Evolutionary conservation across 768 basidiomycete species (phyloP).

Genomic region (Lepiota brunneoincarnata): DNA sequence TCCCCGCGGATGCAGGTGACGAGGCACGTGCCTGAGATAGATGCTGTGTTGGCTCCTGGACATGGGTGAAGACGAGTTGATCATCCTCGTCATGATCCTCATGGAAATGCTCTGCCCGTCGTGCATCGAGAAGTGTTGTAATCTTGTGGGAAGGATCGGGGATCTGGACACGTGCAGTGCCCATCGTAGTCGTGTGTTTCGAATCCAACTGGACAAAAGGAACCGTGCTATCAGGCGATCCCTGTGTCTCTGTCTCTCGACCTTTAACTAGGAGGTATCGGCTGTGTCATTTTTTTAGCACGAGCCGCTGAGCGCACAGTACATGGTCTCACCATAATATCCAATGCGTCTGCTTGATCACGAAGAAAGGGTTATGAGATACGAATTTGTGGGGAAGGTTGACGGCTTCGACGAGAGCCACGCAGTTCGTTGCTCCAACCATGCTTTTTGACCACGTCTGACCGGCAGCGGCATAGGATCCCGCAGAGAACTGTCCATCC

Average conservation of each 20-base stretch:
- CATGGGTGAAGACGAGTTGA: constrained; percentile 35
- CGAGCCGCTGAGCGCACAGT: neutral
- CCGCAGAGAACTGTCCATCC: constrained; percentile 49
- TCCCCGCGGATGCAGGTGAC: constrained; percentile 12
- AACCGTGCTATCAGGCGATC: constrained; percentile 13
- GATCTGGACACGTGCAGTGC: constrained; percentile 39
- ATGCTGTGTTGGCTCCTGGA: constrained; percentile 18
- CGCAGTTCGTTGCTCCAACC: constrained; percentile 43
- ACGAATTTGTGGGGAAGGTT: constrained; percentile 58
- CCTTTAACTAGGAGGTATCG: constrained; percentile 62
- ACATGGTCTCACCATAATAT: constrained; percentile 54
- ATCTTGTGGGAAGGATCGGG: constrained; percentile 59
- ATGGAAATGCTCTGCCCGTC: constrained; percentile 36
- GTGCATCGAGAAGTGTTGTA: constrained; percentile 40
- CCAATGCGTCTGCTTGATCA: constrained; percentile 65
- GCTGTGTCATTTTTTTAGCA: constrained; percentile 27
- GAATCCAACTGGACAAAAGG: constrained; percentile 52
- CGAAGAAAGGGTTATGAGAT: constrained; percentile 49
- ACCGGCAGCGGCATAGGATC: constrained; percentile 35
- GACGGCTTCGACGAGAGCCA: constrained; percentile 64
- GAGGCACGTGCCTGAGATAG: constrained; percentile 15
- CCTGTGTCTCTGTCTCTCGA: constrained; percentile 3
- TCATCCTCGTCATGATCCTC: constrained; percentile 53
- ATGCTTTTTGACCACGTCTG: constrained; percentile 51
- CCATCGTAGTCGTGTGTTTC: constrained; percentile 38